These are phyloP conservation scores for Suillus hirtellus DNA, from an alignment of 768 basidiomycete species.

Conservation along the genomic window DNA sequence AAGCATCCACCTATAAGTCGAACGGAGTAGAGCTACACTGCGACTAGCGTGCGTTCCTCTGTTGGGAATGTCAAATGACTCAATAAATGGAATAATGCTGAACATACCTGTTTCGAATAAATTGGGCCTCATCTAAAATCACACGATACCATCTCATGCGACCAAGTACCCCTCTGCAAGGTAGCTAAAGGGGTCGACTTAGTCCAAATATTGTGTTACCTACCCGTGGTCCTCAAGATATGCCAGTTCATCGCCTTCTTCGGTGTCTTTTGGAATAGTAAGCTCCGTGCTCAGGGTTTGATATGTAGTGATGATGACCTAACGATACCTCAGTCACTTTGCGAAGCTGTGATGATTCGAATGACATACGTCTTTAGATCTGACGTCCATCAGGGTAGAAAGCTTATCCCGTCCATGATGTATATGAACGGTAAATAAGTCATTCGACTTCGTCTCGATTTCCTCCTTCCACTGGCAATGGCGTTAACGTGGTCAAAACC, in stretches of 20 bases:
- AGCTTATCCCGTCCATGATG: conserved; percentile 75
- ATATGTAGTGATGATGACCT: conserved; percentile 80
- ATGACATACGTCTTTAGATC: conserved; percentile 50
- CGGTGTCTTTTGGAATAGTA: conserved; percentile 47
- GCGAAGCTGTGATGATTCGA: conserved; percentile 2
- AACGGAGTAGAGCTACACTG: conserved; percentile 57
- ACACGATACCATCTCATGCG: conserved; percentile 66
- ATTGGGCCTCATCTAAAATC: conserved; percentile 79
- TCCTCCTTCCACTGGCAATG: conserved; percentile 67
- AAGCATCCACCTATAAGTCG: conserved; percentile 76
- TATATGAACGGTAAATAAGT: conserved; percentile 59
- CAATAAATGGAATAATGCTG: conserved; percentile 3
- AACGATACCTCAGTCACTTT: conserved; percentile 8
- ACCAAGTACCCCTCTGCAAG: conserved; percentile 57
- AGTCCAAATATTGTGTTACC: conserved; percentile 12
- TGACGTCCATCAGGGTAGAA: conserved; percentile 51
- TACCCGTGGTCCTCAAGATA: conserved; percentile 55
- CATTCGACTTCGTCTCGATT: conserved; percentile 66
- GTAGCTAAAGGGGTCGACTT: neutral
- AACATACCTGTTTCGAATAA: conserved; percentile 61
- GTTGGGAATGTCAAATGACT: neutral
- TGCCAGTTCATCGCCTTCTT: conserved; percentile 45
- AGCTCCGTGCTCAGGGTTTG: conserved; percentile 69
- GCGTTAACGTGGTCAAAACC: neutral
- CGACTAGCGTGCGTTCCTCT: conserved; percentile 60